These are phyloP conservation scores for Globisporangium polare DNA, from an alignment of 352 stramenopile species.

Conservation along the genomic window DNA sequence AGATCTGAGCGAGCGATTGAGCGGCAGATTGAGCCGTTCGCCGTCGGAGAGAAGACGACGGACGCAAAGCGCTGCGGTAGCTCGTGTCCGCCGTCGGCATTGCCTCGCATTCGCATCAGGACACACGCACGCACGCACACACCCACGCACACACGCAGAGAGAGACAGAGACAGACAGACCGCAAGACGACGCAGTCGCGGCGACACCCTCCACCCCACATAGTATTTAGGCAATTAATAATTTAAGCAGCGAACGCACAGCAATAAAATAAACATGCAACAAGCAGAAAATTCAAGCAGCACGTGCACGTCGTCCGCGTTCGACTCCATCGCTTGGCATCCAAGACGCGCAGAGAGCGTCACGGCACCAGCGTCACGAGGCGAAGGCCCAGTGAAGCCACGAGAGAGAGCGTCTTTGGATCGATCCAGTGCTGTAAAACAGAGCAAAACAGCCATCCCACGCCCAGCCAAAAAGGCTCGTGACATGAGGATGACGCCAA, in stretches of 20 bases:
- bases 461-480: background rate
- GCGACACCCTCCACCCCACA: background rate
- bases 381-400: no score
- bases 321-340: background rate
- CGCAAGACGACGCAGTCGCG: background rate
- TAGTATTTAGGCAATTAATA: conserved; percentile 11
- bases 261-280: conserved; percentile 1
- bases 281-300: background rate
- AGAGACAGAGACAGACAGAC: no score
- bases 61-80: conserved; percentile 5
- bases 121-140: background rate
- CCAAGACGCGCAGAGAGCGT: background rate
- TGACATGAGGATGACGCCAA: background rate
- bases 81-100: background rate
- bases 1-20: conserved; percentile 33
- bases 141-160: no score
- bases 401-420: no score
- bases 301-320: background rate
- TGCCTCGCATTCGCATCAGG: background rate
- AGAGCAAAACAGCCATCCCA: background rate
- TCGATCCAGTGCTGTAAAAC: background rate
- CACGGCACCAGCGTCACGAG: no score
- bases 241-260: conserved; percentile 1
- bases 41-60: background rate
- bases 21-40: background rate